Evolutionary conservation across 129 eudicot species (phyloP).

Genomic region (Rutidosis leptorrhynchoides): DNA sequence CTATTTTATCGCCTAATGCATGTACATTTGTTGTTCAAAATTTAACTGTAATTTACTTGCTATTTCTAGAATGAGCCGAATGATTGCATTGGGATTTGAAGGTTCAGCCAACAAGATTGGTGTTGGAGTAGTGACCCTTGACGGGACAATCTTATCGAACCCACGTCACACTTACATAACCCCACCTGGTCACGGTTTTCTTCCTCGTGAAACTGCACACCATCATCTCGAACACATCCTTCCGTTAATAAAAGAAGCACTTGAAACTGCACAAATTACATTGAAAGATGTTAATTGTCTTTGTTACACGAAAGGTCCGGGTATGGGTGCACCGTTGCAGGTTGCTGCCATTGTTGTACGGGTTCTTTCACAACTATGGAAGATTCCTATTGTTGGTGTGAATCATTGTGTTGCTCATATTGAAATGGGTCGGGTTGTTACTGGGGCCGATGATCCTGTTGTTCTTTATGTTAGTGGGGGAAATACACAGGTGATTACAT

Average conservation of each 20-base stretch:
- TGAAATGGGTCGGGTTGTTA: slow-evolving; percentile 93
- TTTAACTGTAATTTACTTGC: not conserved
- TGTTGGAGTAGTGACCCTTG: slow-evolving; percentile 75
- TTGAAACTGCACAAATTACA: slow-evolving; percentile 53
- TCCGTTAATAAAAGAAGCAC: slow-evolving; percentile 65
- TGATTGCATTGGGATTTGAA: slow-evolving; percentile 81
- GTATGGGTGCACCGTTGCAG: slow-evolving; percentile 94
- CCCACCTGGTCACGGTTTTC: slow-evolving; percentile 94
- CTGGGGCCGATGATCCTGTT: slow-evolving; percentile 91
- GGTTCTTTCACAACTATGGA: slow-evolving; percentile 85
- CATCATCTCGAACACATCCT: slow-evolving; percentile 80
- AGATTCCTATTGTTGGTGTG: slow-evolving; percentile 87
- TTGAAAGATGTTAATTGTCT: slow-evolving; percentile 69
- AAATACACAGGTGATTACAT: slow-evolving; percentile 66
- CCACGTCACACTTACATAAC: slow-evolving; percentile 97
- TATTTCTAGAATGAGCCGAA: slow-evolving; percentile 40
- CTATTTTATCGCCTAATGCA: not conserved
- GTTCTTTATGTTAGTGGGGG: slow-evolving; percentile 96
- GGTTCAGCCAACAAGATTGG: slow-evolving; percentile 95
- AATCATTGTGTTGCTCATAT: slow-evolving; percentile 98
- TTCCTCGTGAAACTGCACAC: slow-evolving; percentile 93
- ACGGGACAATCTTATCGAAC: slow-evolving; percentile 77
- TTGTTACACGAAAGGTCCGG: slow-evolving; percentile 96
- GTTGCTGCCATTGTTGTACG: slow-evolving; percentile 81
- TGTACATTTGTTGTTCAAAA: slow-evolving; percentile 1